Base-by-base conservation (phyloP, 495 filamentous ascomycete species). In the Annulohypoxylon nitens region DNA sequence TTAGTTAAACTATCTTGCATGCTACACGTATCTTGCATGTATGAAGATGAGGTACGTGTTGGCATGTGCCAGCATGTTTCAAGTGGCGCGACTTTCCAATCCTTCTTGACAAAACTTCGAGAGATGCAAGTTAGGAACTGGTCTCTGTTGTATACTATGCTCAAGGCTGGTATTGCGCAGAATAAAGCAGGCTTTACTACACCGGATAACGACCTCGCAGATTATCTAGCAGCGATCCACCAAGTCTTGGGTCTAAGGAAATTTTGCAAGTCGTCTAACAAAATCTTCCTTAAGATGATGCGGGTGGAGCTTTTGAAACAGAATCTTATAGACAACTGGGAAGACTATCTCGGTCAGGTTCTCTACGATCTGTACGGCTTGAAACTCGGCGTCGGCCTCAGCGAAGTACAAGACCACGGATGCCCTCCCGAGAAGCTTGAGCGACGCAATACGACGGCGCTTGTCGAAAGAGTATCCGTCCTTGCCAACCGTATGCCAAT, bases 101-200 rank as follows among this genome's bases (percentile, higher is more conserved):
- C 82, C 11, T 91, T 93, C 68, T 86, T 90, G 54, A 88, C 87
- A 25, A 94, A 90, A 76, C 87, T 97, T 45, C 89, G 93, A 39
- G 95, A 98, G 66, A 93, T 97, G 87, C 92, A 97, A 70, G 90
- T 98, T 6, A 89, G 93, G 47, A 90, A 90, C 30, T 98, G 96
- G 94, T 91, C 91, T 9, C 80, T 98, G 34, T 88, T 92, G 63
- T 90, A 90, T 78, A 87, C 88, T 0, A 83, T 97, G 60, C 75
- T 97, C 14, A 91, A 92, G 70, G 91, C 95, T 74, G 91, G 88
- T 14, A 90, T 93, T 41, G 74, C 82, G 0, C 93, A 96, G 74
- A 90, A 91, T 63, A 76, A 79, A 14, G 85, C 88, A 11, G 58
- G 85, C 0, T 94, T 94, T 69, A 79, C 87, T 1, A 86, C 84